Conservation (phyloP, 2,329 filamentous ascomycete species). For the Apiospora kogelbergensis region DNA sequence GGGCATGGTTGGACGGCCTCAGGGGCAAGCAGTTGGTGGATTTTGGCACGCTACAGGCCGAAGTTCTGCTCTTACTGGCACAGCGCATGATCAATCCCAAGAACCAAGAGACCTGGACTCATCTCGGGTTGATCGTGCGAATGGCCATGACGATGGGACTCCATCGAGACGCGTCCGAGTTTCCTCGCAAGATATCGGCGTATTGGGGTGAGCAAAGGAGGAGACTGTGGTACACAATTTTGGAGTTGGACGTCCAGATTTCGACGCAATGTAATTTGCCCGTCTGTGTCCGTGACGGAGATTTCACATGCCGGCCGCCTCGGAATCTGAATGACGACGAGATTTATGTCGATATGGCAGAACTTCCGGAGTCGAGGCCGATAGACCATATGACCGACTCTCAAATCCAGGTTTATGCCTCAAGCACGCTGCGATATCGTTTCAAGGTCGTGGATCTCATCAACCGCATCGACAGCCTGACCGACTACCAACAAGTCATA, state of each 20-base stretch:
- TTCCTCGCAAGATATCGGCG: constrained; percentile 45
- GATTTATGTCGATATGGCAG: constrained; percentile 45
- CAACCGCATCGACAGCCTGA: constrained; percentile 50
- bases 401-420: constrained; percentile 54
- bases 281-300: constrained; percentile 49
- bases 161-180: constrained; percentile 57
- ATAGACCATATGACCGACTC: constrained; percentile 53
- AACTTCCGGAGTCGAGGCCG: constrained; percentile 48
- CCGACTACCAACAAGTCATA: constrained; percentile 53
- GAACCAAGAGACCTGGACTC: constrained; percentile 53
- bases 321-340: constrained; percentile 54
- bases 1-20: constrained; percentile 52
- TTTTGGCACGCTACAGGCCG: constrained; percentile 52
- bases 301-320: constrained; percentile 53
- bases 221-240: constrained; percentile 56
- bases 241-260: constrained; percentile 57
- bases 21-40: constrained; percentile 54
- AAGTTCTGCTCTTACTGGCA: constrained; percentile 53
- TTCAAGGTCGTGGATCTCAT: constrained; percentile 51
- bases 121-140: constrained; percentile 54
- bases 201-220: constrained; percentile 55
- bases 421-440: constrained; percentile 48
- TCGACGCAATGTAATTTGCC: constrained; percentile 54
- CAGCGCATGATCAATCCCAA: constrained; percentile 49
- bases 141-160: constrained; percentile 61